Base-by-base conservation (phyloP, 2,329 filamentous ascomycete genomes). In the Dothideomycetes sp. region DNA sequence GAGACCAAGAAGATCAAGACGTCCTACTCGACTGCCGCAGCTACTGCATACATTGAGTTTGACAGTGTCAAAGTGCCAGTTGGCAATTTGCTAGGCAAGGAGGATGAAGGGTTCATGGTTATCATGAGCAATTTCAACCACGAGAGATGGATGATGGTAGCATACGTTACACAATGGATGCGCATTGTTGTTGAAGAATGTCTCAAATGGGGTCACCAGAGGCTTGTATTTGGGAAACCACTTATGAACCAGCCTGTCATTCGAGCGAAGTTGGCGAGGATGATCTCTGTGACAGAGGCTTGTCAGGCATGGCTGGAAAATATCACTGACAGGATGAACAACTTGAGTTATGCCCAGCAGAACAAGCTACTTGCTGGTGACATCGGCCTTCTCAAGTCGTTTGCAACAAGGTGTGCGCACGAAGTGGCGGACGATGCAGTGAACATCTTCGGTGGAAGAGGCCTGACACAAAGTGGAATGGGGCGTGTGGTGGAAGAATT, bases 91-190 rank as follows among this genome's bases (percentile, higher is more conserved):
- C 66, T 94, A 4, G 86, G 86, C 45, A 68, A 84, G 55, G 85
- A 93, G 63, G 77, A 91, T 68, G 84, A 89, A 65, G 86, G 86
- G 5, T 88, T 93, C 54, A 73, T 80, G 45, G 83, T 91, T 19
- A 85, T 93, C 54, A 71, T 91, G 55, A 77, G 74, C 63, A 93
- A 93, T 65, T 93, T 93, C 66, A 91, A 91, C 69, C 84, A 91
- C 63, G 54, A 58, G 50, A 53, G 57, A 14, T 60, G 57, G 52
- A 57, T 59, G 48, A 47, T 61, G 56, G 47, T 47, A 62, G 65
- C 66, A 49, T 76, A 65, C 37, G 75, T 79, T 3, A 70, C 80
- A 44, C 77, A 82, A 37, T 69, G 73, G 60, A 76, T 70, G 39
- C 73, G 84, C 46, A 72, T 72, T 2, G 73, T 89, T 11, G 78